Percentiles rank a stretch among this genome's conserved stretches.
phyloP scores from a whole-genome alignment of 352 stramenopile species.

The Globisporangium mamillatum region DNA sequence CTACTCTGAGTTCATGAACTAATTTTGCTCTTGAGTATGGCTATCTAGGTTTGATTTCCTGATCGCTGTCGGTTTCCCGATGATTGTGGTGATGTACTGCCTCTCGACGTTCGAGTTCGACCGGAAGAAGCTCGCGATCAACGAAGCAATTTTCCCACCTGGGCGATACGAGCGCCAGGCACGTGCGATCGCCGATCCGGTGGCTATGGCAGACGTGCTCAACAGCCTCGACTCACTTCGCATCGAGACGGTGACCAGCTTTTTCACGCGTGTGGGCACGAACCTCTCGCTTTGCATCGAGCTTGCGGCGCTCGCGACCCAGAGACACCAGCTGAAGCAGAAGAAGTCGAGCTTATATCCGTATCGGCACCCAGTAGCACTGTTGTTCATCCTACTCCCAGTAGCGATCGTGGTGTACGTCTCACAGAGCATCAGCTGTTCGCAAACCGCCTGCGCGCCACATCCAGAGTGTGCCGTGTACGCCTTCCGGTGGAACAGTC shows the following conservation, averaged over 20 bases:
- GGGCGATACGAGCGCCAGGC: slow-evolving; percentile 17
- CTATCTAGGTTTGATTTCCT: slow-evolving; percentile 17
- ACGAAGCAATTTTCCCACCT: slow-evolving; percentile 17
- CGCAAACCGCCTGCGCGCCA: not conserved
- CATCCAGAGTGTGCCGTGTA: slow-evolving; percentile 15
- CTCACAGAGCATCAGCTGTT: slow-evolving; percentile 9
- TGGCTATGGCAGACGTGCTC: not conserved
- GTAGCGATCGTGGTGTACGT: not conserved
- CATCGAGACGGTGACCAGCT: not conserved
- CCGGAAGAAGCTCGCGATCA: slow-evolving; percentile 20
- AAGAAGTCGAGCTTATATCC: not conserved
- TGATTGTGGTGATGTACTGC: slow-evolving; percentile 26
- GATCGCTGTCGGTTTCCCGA: slow-evolving; percentile 26
- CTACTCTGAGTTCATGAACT: too few relatives aligned
- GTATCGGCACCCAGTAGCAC: slow-evolving; percentile 9
- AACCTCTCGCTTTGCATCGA: not conserved
- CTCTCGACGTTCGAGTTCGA: slow-evolving; percentile 28
- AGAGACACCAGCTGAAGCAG: not conserved
- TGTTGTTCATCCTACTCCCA: not conserved
- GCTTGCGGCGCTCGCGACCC: not conserved
- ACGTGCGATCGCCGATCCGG: not conserved
- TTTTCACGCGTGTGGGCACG: not conserved
- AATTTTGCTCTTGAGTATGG: too few relatives aligned
- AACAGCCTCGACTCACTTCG: not conserved
- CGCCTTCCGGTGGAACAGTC: slow-evolving; percentile 4